phyloP scores from a whole-genome alignment of 1,284 basidiomycete genomes.

The Ustanciosporium gigantosporum region DNA sequence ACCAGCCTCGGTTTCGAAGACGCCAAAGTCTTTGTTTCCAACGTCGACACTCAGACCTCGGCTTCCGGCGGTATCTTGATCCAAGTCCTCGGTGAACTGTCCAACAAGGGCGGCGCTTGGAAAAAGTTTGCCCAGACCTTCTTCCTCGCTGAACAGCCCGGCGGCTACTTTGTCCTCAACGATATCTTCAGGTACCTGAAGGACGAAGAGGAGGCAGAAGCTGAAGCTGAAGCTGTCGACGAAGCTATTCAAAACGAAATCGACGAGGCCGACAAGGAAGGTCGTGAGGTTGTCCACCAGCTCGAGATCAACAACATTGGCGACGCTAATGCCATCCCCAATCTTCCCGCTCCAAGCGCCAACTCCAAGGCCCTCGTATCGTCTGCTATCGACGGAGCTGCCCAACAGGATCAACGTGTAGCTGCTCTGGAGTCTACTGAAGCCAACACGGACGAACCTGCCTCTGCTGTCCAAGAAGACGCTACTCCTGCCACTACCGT shows the following conservation, averaged over 20 bases:
- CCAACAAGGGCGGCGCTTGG: slow-evolving; percentile 80
- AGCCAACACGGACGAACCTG: slow-evolving; percentile 1
- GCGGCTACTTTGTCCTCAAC: slow-evolving; percentile 99
- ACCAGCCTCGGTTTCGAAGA: slow-evolving; percentile 88
- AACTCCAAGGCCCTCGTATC: slow-evolving; percentile 4
- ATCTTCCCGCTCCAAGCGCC: slow-evolving; percentile 35
- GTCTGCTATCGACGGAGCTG: slow-evolving; percentile 36
- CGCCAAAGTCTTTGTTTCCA: slow-evolving; percentile 90
- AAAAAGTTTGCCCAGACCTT: slow-evolving; percentile 99
- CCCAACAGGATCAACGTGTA: background rate
- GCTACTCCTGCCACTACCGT: background rate
- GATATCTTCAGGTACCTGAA: slow-evolving; percentile 99
- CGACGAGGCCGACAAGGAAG: slow-evolving; percentile 30
- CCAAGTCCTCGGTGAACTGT: slow-evolving; percentile 98
- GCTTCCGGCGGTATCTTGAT: slow-evolving; percentile 95
- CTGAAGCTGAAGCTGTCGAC: slow-evolving; percentile 38
- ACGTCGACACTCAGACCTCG: slow-evolving; percentile 69
- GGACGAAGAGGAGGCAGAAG: slow-evolving; percentile 79
- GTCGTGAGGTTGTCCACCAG: slow-evolving; percentile 32
- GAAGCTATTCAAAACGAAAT: slow-evolving; percentile 38
- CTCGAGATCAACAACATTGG: slow-evolving; percentile 45
- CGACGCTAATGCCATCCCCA: slow-evolving; percentile 38
- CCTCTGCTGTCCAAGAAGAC: background rate
- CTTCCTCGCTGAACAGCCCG: slow-evolving; percentile 98
- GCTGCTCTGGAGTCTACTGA: slow-evolving; percentile 1